These are phyloP conservation scores for Chlorokybus atmophyticus DNA, from an alignment of 139 green algal genomes.

Conservation along the genomic window DNA sequence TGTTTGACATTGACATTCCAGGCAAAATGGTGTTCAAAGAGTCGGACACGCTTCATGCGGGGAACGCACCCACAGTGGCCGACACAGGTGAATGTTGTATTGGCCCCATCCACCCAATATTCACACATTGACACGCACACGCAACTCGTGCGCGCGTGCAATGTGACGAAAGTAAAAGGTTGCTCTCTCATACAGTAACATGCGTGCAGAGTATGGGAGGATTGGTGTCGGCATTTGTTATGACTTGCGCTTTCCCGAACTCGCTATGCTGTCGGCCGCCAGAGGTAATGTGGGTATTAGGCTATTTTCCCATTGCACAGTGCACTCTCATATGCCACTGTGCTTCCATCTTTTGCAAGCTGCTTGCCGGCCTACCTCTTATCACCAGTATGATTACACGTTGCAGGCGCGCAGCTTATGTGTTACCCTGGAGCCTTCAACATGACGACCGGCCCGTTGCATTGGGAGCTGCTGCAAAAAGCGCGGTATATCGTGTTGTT, in stretches of 20 bases:
- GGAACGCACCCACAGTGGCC: conserved; percentile 51
- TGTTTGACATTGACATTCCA: conserved; percentile 99
- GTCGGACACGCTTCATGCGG: conserved; percentile 72
- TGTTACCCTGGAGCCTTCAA: conserved; percentile 88
- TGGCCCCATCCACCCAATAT: no score
- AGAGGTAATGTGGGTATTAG: no score
- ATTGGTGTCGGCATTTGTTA: conserved; percentile 95
- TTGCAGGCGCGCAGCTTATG: conserved; percentile 52
- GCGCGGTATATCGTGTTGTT: conserved; percentile 32
- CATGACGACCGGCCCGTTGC: conserved; percentile 69
- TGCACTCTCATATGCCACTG: no score
- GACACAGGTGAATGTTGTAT: conserved; percentile 51
- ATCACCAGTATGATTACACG: neutral
- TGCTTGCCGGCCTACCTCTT: neutral
- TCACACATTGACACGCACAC: no score
- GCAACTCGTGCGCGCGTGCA: no score
- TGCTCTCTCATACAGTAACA: no score
- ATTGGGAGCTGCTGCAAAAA: conserved; percentile 87
- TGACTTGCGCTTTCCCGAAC: conserved; percentile 91
- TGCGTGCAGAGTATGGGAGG: conserved; percentile 37
- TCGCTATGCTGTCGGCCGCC: conserved; percentile 68
- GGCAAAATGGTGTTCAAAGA: conserved; percentile 96
- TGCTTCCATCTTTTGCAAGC: no score
- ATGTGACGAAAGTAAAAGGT: no score
- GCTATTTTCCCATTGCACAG: no score